Percentiles rank a stretch among this genome's conserved stretches.
These are phyloP conservation scores for Hymenoscyphus salicellus DNA, from an alignment of 2,329 filamentous ascomycete genomes.

Conservation along the genomic window DNA sequence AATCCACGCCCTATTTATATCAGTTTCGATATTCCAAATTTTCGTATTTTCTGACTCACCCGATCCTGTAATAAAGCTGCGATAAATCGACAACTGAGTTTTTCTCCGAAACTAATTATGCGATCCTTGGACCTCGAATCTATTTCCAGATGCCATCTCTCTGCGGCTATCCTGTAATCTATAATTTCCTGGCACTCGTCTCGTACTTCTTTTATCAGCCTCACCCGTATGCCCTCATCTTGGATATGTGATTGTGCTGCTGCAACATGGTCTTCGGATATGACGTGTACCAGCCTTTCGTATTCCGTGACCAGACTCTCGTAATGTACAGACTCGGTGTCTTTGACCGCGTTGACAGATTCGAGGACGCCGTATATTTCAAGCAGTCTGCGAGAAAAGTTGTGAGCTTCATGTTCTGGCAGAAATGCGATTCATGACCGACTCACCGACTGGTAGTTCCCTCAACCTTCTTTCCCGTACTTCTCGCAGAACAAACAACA, in stretches of 20 bases:
- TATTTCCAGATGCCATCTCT: conserved; percentile 69
- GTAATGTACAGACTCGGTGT: conserved; percentile 51
- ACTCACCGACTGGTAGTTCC: conserved; percentile 91
- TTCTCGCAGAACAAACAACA: conserved; percentile 92
- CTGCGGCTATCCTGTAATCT: conserved; percentile 66
- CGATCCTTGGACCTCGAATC: conserved; percentile 78
- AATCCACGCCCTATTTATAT: conserved; percentile 62
- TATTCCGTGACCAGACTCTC: conserved; percentile 59
- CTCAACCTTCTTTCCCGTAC: conserved; percentile 88
- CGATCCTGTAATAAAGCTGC: conserved; percentile 76
- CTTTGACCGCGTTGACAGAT: conserved; percentile 51
- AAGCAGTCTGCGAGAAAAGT: conserved; percentile 41
- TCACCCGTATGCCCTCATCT: conserved; percentile 53
- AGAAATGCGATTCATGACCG: conserved; percentile 2
- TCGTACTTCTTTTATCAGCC: conserved; percentile 65
- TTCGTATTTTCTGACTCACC: conserved; percentile 37
- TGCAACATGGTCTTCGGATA: conserved; percentile 76
- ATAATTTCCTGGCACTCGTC: conserved; percentile 76
- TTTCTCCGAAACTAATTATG: conserved; percentile 93
- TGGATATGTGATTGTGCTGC: conserved; percentile 65
- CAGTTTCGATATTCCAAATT: conserved; percentile 2
- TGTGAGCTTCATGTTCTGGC: conserved; percentile 16
- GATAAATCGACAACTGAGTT: conserved; percentile 91
- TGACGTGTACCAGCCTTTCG: conserved; percentile 71
- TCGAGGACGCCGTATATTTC: conserved; percentile 59